Conservation (phyloP, 345 rosid species). For the Linum tenue region DNA sequence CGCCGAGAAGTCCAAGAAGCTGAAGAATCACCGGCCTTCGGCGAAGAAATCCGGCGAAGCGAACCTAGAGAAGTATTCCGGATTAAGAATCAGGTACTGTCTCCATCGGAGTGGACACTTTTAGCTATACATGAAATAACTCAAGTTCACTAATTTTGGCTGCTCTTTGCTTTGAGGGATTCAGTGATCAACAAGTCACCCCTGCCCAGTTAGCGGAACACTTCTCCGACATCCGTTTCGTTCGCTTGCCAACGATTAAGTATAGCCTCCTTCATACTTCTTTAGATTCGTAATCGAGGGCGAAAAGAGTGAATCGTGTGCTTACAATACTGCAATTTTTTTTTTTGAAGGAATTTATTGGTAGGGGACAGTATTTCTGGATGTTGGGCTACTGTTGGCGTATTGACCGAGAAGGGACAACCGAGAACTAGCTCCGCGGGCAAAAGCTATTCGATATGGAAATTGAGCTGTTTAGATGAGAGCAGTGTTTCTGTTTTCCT, state of each 20-base stretch:
- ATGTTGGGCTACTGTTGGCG: conserved; percentile 84
- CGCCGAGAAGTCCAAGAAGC: conserved; percentile 23
- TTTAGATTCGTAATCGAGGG: neutral
- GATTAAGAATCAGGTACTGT: conserved; percentile 64
- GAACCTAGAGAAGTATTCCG: conserved; percentile 69
- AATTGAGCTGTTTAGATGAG: conserved; percentile 56
- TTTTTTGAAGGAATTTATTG: conserved; percentile 65
- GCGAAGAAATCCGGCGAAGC: conserved; percentile 25
- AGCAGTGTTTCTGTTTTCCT: conserved; percentile 61
- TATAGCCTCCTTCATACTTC: conserved; percentile 18
- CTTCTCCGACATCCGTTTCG: conserved; percentile 70
- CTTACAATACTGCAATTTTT: conserved; percentile 3
- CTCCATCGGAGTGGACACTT: neutral
- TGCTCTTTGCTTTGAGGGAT: neutral
- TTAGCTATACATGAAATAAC: neutral
- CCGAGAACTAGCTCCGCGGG: conserved; percentile 71
- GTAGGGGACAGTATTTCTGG: conserved; percentile 66
- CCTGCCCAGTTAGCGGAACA: conserved; percentile 52
- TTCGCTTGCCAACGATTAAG: conserved; percentile 60
- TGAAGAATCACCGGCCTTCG: conserved; percentile 6
- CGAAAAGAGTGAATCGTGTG: neutral
- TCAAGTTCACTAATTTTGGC: neutral
- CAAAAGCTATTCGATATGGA: conserved; percentile 65
- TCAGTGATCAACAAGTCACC: conserved; percentile 57
- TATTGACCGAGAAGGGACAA: conserved; percentile 66